Base-by-base conservation (phyloP, 2,329 filamentous ascomycete genomes). In the Fusarium austroafricanum region DNA sequence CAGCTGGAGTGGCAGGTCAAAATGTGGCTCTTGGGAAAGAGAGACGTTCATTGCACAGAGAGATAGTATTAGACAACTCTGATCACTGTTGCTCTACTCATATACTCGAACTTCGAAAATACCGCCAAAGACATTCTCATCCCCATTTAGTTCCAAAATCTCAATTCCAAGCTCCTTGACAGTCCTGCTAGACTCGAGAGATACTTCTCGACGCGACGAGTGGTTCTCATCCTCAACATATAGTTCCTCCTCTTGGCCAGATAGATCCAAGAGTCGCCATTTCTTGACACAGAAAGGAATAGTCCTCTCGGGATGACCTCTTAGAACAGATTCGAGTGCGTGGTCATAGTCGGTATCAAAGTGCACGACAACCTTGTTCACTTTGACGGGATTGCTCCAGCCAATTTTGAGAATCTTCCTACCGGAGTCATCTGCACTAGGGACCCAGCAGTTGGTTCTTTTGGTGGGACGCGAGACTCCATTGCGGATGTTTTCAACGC, bases 301-400 rank as follows among this genome's bases (percentile, higher is more conserved):
- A 1, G 28, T 18, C 7, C 59, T 37, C 3, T 61, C 59, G 3
- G 59, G 59, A 8, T 61, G 59, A 10, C 59, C 59, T 55, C 59
- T 20, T 3, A 61, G 6, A 0, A 61, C 59, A 9, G 59, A 61
- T 10, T 61, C 59, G 1, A 61, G 59, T 1, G 59, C 59, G 2
- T 61, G 59, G 14, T 61, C 59, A 15, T 62, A 61, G 40, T 61
- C 59, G 6, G 59, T 62, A 1, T 61, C 59, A 4, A 61, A 61
- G 17, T 45, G 50, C 0, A 61, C 23, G 0, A 61, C 23, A 3
- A 62, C 59, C 7, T 26, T 61, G 20, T 12, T 38, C 0, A 42
- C 2, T 2, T 47, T 40, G 3, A 61, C 14, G 1, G 29, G 29
- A 1, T 1, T 17, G 7, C 28, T 5, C 59, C 59, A 61, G 0